Evolutionary conservation across 2,329 filamentous ascomycete genomes (phyloP), one percentile per base, ranked within the genome.

Genomic region (Talaromyces funiculosus): DNA sequence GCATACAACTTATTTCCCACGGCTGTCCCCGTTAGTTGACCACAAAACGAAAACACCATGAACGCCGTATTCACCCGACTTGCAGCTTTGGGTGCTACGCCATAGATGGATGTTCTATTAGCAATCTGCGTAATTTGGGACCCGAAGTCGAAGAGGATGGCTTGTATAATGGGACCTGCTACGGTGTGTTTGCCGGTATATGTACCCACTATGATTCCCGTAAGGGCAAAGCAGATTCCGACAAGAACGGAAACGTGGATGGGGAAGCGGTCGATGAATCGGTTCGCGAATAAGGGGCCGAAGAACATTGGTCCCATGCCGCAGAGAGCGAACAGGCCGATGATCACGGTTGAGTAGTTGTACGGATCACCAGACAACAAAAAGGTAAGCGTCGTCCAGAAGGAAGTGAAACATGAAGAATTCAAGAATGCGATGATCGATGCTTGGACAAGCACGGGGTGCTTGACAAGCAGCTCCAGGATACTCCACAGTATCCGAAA

Each of bases 1-100:
- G 81, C 82, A 68, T 84, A 87, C 12, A 86, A 71, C 47, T 79
- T 75, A 63, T 82, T 84, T 0, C 84, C 83, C 4, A 84, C 83
- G 1, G 83, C 79, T 0, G 86, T 87, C 0, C 90, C 90, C 1
- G 86, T 86, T 51, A 94, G 68, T 76, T 94, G 90, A 0, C 90
- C 90, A 29, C 82, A 85, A 67, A 93, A 93, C 0, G 84, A 85
- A 7, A 82, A 81, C 0, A 92, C 81, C 90, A 93, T 94, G 68
- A 91, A 94, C 1, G 86, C 88, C 0, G 90, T 92, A 69, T 94
- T 94, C 24, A 93, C 82, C 3, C 90, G 76, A 73, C 92, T 94
- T 4, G 88, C 77, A 0, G 86, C 86, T 62, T 84, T 86, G 0
- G 89, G 86, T 57, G 88, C 87, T 22, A 93, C 85, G 1, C 78